Percentiles rank a stretch among this genome's conserved stretches.
Conservation (phyloP, 768 basidiomycete species). For the Leccinellum luteum region DNA sequence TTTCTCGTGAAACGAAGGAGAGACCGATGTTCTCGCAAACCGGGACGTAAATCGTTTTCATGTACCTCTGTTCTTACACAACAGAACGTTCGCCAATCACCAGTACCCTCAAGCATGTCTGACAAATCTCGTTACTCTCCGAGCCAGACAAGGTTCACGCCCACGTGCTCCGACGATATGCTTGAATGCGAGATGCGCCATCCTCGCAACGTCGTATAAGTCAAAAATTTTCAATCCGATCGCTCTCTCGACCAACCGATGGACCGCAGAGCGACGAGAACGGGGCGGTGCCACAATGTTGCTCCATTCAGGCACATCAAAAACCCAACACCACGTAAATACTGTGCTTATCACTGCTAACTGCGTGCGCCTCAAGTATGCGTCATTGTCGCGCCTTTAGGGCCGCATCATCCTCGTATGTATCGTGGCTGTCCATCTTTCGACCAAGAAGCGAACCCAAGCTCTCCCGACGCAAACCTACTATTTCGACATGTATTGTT, state of each 20-base stretch:
- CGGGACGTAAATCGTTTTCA: background rate
- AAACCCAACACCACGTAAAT: background rate
- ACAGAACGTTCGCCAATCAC: background rate
- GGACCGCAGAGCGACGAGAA: background rate
- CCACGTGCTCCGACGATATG: background rate
- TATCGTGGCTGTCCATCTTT: background rate
- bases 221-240: background rate
- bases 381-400: background rate
- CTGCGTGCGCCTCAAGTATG: background rate
- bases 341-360: background rate
- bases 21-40: background rate
- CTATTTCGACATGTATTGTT: background rate
- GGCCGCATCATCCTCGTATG: background rate
- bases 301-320: background rate
- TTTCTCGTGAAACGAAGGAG: too few species aligned
- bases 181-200: background rate
- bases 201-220: background rate
- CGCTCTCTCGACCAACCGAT: background rate
- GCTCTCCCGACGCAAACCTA: background rate
- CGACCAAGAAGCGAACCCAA: background rate
- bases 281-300: too few species aligned
- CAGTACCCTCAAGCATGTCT: background rate
- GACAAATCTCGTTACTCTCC: background rate
- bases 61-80: background rate
- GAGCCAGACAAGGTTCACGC: background rate